Conservation (phyloP, 352 stramenopile species). For the Thalassiosira sp. region DNA sequence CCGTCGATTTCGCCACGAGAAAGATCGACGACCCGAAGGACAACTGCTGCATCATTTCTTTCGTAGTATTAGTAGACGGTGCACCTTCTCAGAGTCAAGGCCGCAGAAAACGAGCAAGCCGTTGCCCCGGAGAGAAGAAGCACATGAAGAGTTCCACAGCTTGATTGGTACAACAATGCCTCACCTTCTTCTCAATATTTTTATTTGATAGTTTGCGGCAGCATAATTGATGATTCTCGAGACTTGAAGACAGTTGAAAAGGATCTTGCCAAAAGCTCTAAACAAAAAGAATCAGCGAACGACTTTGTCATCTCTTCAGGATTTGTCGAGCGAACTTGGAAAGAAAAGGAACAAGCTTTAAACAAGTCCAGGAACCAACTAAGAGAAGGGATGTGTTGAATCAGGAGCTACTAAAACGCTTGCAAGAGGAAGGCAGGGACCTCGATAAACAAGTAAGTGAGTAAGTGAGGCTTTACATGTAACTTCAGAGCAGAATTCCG, state of each 20-base stretch:
- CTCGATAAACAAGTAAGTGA: constrained; percentile 46
- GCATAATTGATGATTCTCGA: constrained; percentile 40
- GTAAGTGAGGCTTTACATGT: no score
- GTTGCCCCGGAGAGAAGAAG: no score
- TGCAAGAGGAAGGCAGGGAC: constrained; percentile 26
- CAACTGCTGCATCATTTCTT: no score
- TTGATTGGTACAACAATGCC: no score
- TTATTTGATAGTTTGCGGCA: constrained; percentile 29
- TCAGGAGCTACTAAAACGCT: constrained; percentile 37
- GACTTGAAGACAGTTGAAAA: constrained; percentile 69
- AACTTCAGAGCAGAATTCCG: no score
- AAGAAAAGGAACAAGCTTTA: constrained; percentile 74
- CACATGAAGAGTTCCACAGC: no score
- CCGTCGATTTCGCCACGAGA: no score
- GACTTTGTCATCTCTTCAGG: constrained; percentile 49
- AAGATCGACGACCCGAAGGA: no score
- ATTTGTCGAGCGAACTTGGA: constrained; percentile 49
- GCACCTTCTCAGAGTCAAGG: no score
- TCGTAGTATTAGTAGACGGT: no score
- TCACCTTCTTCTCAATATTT: no score
- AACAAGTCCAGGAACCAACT: constrained; percentile 52
- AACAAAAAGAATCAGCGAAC: constrained; percentile 52
- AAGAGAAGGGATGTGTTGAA: constrained; percentile 60
- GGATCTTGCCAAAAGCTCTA: constrained; percentile 42
- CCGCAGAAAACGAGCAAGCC: no score